Percentiles rank a stretch among this genome's conserved stretches.
Evolutionary conservation across 2,329 filamentous ascomycete genomes (phyloP).

Genomic region (Fusarium algeriense): DNA sequence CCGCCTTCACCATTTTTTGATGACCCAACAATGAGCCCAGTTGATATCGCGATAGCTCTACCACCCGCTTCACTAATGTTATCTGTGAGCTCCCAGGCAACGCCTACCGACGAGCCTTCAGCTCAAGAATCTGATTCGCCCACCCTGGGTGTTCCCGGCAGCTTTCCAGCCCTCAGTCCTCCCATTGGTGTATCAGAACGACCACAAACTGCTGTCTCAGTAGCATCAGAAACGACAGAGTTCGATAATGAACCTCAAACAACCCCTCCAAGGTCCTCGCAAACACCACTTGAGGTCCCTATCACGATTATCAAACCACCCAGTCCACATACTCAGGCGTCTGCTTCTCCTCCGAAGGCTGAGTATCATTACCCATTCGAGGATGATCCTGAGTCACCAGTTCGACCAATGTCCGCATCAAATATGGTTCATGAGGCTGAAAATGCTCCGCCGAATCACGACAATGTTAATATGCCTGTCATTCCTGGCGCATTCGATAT

Average conservation of each 20-base stretch:
- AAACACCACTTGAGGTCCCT: slow-evolving; percentile 43
- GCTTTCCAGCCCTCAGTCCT: slow-evolving; percentile 63
- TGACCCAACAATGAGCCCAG: slow-evolving; percentile 37
- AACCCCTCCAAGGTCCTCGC: slow-evolving; percentile 59
- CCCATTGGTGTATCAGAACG: slow-evolving; percentile 59
- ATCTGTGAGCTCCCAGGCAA: slow-evolving; percentile 26
- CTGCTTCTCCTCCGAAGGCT: slow-evolving; percentile 48
- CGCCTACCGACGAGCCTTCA: slow-evolving; percentile 20
- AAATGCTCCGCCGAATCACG: slow-evolving; percentile 22
- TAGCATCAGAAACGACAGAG: slow-evolving; percentile 72
- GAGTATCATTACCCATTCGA: slow-evolving; percentile 66
- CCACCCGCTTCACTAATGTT: slow-evolving; percentile 41
- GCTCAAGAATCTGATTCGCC: slow-evolving; percentile 67
- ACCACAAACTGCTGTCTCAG: slow-evolving; percentile 70
- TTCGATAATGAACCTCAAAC: slow-evolving; percentile 80
- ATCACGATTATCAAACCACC: slow-evolving; percentile 48
- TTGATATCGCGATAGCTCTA: slow-evolving; percentile 41
- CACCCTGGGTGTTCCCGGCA: slow-evolving; percentile 74
- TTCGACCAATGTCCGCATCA: slow-evolving; percentile 15
- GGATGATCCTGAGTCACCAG: slow-evolving; percentile 54
- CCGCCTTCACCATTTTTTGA: slow-evolving; percentile 36
- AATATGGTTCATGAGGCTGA: slow-evolving; percentile 38
- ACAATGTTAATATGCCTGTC: slow-evolving; percentile 17
- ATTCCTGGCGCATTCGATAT: slow-evolving; percentile 52
- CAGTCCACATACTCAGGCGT: slow-evolving; percentile 44